Base-by-base conservation (phyloP, 2,329 filamentous ascomycete species). In the Ophiostoma populinum region DNA sequence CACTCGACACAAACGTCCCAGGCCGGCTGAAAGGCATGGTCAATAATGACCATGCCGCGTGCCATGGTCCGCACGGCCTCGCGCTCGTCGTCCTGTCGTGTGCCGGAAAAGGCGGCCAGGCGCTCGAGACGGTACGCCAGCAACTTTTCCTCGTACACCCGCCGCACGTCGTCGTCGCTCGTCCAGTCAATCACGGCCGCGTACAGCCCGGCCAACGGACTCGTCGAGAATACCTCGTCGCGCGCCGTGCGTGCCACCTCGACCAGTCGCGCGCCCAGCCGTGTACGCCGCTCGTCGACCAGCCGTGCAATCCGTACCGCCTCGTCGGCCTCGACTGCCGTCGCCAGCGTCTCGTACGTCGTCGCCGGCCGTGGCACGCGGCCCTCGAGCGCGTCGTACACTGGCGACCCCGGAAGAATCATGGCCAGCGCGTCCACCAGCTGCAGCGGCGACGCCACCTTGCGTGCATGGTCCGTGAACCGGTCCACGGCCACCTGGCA, bases 1-100 rank as follows among this genome's bases (percentile, higher is more conserved):
- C 87, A 95, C 49, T 95, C 82, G 39, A 98, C 63, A 20, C 80
- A 69, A 41, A 94, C 77, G 47, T 83, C 78, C 92, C 92, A 98
- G 0, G 90, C 90, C 12, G 92, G 64, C 43, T 77, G 72, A 55
- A 78, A 93, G 0, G 83, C 81, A 46, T 95, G 85, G 47, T 87
- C 86, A 51, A 98, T 90, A 40, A 93, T 80, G 41, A 98, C 87
- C 80, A 98, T 93, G 41, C 87, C 90, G 42, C 76, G 73, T 1
- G 87, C 85, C 35, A 90, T 61, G 40, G 79, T 76, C 47, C 79
- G 57, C 0, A 93, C 77, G 43, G 79, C 75, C 24, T 72, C 61
- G 18, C 80, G 69, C 52, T 92, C 85, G 13, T 62, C 55, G 1
- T 57, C 50, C 55, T 95, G 95, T 39, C 74, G 60, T 3, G 58